phyloP scores from a whole-genome alignment of 305 asterid genomes.

The Fraxinus ornus region DNA sequence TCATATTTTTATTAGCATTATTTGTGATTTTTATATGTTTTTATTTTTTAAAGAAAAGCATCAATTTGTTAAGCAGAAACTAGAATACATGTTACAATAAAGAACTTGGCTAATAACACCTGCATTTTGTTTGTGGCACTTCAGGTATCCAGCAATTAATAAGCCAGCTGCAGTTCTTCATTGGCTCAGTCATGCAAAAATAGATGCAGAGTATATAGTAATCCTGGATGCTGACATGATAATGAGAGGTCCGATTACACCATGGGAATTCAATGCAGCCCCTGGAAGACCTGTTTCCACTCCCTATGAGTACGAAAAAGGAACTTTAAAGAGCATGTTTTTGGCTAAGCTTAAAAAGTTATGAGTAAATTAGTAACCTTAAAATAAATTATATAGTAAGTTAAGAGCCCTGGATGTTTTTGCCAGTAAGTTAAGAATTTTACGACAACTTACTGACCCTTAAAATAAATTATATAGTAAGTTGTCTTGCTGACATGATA shows the following conservation, averaged over 20 bases:
- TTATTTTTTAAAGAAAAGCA: background rate
- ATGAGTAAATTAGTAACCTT: background rate
- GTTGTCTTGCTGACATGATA: background rate
- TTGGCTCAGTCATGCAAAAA: slow-evolving; percentile 88
- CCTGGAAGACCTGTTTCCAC: slow-evolving; percentile 86
- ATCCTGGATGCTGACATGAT: slow-evolving; percentile 96
- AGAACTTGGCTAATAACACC: background rate
- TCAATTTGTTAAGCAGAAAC: background rate
- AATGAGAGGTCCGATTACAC: slow-evolving; percentile 91
- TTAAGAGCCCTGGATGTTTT: background rate
- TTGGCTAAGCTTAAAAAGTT: background rate
- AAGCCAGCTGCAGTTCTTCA: slow-evolving; percentile 94
- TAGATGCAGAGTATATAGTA: slow-evolving; percentile 81
- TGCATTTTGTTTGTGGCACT: slow-evolving; percentile 21
- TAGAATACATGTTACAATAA: background rate
- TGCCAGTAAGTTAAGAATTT: too few relatives aligned
- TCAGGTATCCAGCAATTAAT: slow-evolving; percentile 96
- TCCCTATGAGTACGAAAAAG: slow-evolving; percentile 74
- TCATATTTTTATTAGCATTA: background rate
- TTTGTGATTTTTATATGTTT: background rate
- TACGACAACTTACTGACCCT: background rate
- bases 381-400: background rate
- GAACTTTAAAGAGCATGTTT: background rate
- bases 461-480: background rate
- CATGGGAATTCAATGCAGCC: slow-evolving; percentile 94